Base-by-base conservation (phyloP, 1,284 basidiomycete species). In the Puccinia coronata region DNA sequence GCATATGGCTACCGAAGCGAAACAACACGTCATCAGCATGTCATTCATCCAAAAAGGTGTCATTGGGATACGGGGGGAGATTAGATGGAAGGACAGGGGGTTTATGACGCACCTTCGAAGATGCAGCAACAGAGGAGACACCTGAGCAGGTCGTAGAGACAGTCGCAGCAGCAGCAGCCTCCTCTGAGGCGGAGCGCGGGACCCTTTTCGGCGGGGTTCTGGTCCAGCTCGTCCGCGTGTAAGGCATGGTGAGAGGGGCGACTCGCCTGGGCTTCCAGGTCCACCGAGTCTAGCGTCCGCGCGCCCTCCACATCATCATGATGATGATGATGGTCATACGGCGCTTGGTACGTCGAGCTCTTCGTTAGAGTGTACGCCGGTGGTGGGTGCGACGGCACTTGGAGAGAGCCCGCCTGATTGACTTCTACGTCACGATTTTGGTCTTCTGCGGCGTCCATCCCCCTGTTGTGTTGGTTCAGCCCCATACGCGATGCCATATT, bases 111-210 rank as follows among this genome's bases (percentile, higher is more conserved):
- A 78, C 76, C 76, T 78, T 78, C 76, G 36, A 78, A 78, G 47
- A 78, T 70, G 51, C 76, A 78, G 36, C 76, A 78, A 41, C 76
- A 78, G 51, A 78, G 57, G 28, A 78, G 53, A 69, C 76, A 78
- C 12, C 76, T 49, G 12, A 78, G 57, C 1, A 78, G n/a, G 65
- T 78, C 76, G 51, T 78, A 78, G 39, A 78, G 76, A 69, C 76
- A 78, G 41, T 78, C 76, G 34, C 75, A 78, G 31, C 76, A 78
- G 39, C 75, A 78, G 28, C 76, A 78, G 23, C 76, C 76, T 14
- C 76, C 76, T 51, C 65, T 49, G 16, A 78, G 65, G n/a, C 76
- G 76, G 34, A 78, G 51, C 5, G 69, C 25, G 5, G 47, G 34
- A 5, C 8, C 25, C 8, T 71, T 53, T 36, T 70, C 67, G 25